Evolutionary conservation across 2,329 filamentous ascomycete genomes (phyloP).

Genomic region (Xylariaceae sp.): DNA sequence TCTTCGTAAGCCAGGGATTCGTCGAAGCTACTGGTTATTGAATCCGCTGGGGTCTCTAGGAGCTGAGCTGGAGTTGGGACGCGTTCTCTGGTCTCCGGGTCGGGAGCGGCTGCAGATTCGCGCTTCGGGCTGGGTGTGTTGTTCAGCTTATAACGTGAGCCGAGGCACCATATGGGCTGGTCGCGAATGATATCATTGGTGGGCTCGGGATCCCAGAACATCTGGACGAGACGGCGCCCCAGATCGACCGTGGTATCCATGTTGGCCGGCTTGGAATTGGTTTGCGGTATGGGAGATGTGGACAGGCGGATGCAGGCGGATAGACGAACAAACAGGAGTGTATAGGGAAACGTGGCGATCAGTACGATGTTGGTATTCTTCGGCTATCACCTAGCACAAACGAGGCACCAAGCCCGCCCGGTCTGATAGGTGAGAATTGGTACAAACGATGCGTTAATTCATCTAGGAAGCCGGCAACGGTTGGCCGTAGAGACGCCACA

Average conservation of each 20-base stretch:
- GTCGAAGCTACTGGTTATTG: conserved; percentile 48
- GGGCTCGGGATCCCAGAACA: conserved; percentile 88
- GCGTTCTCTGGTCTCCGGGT: conserved; percentile 10
- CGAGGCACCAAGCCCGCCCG: not conserved
- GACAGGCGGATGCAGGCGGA: not conserved
- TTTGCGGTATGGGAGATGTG: not conserved
- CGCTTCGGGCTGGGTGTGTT: conserved; percentile 19
- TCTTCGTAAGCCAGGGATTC: conserved; percentile 50
- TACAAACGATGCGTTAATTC: not conserved
- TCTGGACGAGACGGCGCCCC: conserved; percentile 77
- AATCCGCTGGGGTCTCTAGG: conserved; percentile 46
- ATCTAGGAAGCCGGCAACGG: conserved; percentile 1
- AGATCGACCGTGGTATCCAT: conserved; percentile 60
- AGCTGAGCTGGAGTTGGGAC: conserved; percentile 27
- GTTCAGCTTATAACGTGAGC: conserved; percentile 48
- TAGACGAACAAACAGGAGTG: not conserved
- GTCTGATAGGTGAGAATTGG: not conserved
- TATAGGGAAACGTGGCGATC: not conserved
- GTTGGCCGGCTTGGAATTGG: not conserved
- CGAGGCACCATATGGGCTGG: conserved; percentile 79
- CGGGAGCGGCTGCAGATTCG: conserved; percentile 6
- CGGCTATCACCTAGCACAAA: not conserved
- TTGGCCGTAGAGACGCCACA: not conserved
- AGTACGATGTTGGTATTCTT: not conserved
- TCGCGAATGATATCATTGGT: conserved; percentile 67